phyloP scores from a whole-genome alignment of 257 asterid genomes.

The Solanum sejunctum region DNA sequence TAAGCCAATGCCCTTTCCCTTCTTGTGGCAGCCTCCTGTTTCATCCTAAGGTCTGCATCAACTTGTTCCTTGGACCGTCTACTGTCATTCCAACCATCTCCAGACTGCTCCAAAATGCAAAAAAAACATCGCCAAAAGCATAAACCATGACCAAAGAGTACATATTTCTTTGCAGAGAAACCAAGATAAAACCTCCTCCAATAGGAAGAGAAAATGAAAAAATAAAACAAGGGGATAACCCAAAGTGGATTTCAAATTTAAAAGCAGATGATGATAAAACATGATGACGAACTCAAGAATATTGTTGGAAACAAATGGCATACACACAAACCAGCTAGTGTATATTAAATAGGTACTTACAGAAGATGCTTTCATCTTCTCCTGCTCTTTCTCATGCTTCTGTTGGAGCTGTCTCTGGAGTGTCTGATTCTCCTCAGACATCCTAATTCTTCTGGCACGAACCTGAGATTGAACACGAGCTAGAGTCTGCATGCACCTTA shows the following conservation, averaged over 20 bases:
- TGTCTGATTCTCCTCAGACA: slow-evolving; percentile 50
- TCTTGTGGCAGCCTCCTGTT: slow-evolving; percentile 59
- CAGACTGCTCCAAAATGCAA: slow-evolving; percentile 20
- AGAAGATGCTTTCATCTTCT: slow-evolving; percentile 28
- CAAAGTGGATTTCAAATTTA: background rate
- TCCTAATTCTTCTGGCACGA: slow-evolving; percentile 46
- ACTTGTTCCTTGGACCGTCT: slow-evolving; percentile 54
- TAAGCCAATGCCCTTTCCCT: slow-evolving; percentile 87
- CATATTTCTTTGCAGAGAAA: background rate
- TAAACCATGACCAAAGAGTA: background rate
- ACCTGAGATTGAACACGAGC: slow-evolving; percentile 62
- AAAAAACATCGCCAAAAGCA: background rate
- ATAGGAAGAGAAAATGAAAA: background rate
- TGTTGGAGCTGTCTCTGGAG: slow-evolving; percentile 62
- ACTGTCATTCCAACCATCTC: slow-evolving; percentile 63
- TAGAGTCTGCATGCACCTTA: slow-evolving; percentile 62
- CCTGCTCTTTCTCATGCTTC: slow-evolving; percentile 53
- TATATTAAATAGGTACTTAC: slow-evolving; percentile 29
- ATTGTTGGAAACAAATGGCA: background rate
- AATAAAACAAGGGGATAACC: background rate
- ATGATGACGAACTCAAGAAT: background rate
- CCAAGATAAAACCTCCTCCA: background rate
- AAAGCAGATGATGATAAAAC: background rate
- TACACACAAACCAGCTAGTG: background rate
- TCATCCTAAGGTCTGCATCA: slow-evolving; percentile 42